phyloP scores from a whole-genome alignment of 371 early-diverging fungal genomes.

The Mucor indicus region DNA sequence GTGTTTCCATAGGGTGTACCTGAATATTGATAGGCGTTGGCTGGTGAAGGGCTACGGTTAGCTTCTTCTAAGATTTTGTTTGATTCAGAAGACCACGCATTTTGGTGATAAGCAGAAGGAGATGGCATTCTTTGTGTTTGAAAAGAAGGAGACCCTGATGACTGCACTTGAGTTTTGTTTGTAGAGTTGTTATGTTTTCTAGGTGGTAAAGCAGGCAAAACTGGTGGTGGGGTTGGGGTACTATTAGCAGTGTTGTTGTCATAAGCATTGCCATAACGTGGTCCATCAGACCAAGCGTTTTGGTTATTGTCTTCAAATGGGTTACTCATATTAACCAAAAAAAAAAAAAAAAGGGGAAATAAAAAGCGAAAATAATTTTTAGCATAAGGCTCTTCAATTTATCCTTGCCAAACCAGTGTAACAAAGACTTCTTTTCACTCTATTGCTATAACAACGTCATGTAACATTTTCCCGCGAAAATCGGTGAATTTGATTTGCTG shows the following conservation, averaged over 20 bases:
- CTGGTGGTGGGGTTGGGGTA: neutral
- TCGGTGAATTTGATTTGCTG: too few relatives aligned
- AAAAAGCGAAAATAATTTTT: too few relatives aligned
- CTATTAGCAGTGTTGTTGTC: constrained; percentile 1
- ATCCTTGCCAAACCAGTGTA: too few relatives aligned
- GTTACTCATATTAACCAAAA: constrained; percentile 13
- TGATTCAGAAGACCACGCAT: neutral
- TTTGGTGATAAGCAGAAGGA: neutral
- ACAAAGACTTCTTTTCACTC: too few relatives aligned
- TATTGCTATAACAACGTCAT: too few relatives aligned
- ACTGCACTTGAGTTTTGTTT: too few relatives aligned
- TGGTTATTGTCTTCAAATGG: constrained; percentile 14
- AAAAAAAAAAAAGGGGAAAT: too few relatives aligned
- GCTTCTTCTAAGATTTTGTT: too few relatives aligned
- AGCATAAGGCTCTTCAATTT: too few relatives aligned
- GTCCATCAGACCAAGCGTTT: neutral
- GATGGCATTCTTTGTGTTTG: neutral
- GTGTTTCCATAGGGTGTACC: constrained; percentile 27
- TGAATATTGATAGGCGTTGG: constrained; percentile 23
- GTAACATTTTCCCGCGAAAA: too few relatives aligned
- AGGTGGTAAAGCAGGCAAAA: neutral
- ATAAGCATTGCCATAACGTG: constrained; percentile 24
- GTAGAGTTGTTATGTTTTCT: too few relatives aligned
- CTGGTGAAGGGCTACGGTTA: neutral
- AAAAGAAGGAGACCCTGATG: too few relatives aligned